A percentile compares a stretch with the other conserved stretches of the same genome.
Conservation (phyloP, 2,329 filamentous ascomycete genomes). For the Colletotrichum chlorophyti region DNA sequence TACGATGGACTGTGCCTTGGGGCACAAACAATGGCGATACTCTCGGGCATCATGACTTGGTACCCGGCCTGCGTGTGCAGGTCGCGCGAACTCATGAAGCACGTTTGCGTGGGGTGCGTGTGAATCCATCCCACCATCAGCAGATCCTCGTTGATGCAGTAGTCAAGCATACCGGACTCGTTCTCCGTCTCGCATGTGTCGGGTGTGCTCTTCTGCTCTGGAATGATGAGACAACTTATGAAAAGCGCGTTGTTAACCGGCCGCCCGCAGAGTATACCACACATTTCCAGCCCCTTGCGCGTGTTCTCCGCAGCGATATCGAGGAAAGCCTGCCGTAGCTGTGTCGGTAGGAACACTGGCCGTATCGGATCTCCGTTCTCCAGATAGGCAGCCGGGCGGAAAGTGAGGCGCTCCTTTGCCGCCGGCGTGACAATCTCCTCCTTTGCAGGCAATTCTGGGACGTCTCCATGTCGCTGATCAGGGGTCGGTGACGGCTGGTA, state of each 20-base stretch:
- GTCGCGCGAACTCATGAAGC: slow-evolving; percentile 96
- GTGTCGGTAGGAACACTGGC: slow-evolving; percentile 83
- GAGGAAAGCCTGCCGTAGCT: slow-evolving; percentile 78
- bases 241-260: slow-evolving; percentile 93
- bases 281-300: slow-evolving; percentile 84
- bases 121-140: slow-evolving; percentile 97
- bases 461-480: slow-evolving; percentile 28
- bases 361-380: slow-evolving; percentile 89
- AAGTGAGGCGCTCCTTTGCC: slow-evolving; percentile 72
- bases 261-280: slow-evolving; percentile 91
- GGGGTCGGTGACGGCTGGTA: slow-evolving; percentile 13
- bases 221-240: slow-evolving; percentile 86
- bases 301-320: slow-evolving; percentile 80
- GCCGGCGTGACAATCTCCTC: slow-evolving; percentile 34
- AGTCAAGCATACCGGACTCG: slow-evolving; percentile 84
- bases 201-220: slow-evolving; percentile 85
- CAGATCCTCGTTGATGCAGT: slow-evolving; percentile 83
- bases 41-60: slow-evolving; percentile 95
- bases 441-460: slow-evolving; percentile 44
- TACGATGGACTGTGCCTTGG: slow-evolving; percentile 80
- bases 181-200: slow-evolving; percentile 97
- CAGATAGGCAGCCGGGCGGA: slow-evolving; percentile 84
- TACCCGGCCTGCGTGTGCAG: slow-evolving; percentile 94
- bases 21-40: slow-evolving; percentile 95
- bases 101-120: slow-evolving; percentile 94